Conservation (phyloP, 148 eudicot species). For the Dysphania ambrosioides region DNA sequence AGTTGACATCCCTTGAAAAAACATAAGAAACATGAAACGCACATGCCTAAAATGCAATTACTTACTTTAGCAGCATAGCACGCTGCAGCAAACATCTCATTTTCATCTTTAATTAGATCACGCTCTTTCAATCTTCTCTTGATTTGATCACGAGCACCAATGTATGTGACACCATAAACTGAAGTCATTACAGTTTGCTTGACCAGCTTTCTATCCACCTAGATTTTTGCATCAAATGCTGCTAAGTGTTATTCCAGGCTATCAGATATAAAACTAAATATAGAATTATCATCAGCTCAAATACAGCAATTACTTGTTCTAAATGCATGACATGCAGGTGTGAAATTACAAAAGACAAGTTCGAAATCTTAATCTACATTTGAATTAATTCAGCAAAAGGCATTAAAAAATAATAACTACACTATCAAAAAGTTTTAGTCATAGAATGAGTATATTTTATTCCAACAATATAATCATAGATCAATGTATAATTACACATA, state of each 20-base stretch:
- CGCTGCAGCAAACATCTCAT: conserved; percentile 63
- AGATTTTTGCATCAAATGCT: conserved; percentile 26
- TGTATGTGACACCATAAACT: conserved; percentile 94
- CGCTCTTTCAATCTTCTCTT: conserved; percentile 92
- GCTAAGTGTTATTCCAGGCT: neutral
- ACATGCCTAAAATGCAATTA: conserved; percentile 6
- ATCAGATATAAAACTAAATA: neutral
- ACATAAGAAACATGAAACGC: neutral
- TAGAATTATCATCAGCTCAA: neutral
- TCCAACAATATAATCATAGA: no score
- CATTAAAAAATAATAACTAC: no score
- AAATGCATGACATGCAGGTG: no score
- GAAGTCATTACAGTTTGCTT: conserved; percentile 99
- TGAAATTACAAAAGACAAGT: no score
- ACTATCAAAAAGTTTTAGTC: no score
- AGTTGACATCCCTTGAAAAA: neutral
- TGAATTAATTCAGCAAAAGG: no score
- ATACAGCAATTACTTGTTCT: neutral
- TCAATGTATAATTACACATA: no score
- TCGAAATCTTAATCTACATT: no score
- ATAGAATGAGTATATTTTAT: no score
- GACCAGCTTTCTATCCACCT: conserved; percentile 96
- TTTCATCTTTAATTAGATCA: conserved; percentile 62
- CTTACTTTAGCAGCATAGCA: conserved; percentile 96
- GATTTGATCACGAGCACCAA: conserved; percentile 98